Percentiles rank a stretch among this genome's conserved stretches.
These are phyloP conservation scores for Fraxinus floribunda DNA, from an alignment of 305 asterid genomes.

Conservation along the genomic window DNA sequence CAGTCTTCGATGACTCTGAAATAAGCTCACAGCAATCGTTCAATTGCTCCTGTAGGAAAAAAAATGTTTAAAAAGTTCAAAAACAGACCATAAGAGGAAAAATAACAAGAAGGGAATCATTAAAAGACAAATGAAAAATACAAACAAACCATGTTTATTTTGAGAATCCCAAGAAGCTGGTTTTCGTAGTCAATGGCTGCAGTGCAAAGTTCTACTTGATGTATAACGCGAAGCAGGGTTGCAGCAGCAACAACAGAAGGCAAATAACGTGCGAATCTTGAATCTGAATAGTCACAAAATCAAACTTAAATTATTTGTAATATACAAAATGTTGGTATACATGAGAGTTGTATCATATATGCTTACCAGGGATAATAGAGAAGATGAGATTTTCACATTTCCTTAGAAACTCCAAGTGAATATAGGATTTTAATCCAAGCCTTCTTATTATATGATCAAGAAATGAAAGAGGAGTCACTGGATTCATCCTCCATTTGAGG, in stretches of 20 bases:
- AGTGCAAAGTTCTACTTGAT: constrained; percentile 47
- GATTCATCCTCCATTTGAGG: constrained; percentile 90
- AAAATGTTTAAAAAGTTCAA: not conserved
- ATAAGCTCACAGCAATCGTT: constrained; percentile 19
- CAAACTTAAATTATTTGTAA: not conserved
- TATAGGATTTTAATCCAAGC: constrained; percentile 52
- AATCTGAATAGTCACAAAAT: constrained; percentile 45
- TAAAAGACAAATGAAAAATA: not conserved
- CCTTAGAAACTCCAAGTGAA: constrained; percentile 62
- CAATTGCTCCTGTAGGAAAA: constrained; percentile 34
- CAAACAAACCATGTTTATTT: constrained; percentile 55
- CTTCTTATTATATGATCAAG: constrained; percentile 72
- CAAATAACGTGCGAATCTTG: constrained; percentile 52
- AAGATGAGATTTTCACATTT: constrained; percentile 61
- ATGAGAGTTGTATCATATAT: not conserved
- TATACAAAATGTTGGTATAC: not conserved
- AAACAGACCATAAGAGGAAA: not conserved
- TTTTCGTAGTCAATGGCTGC: constrained; percentile 52
- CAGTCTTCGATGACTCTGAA: not conserved
- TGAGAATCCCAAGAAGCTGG: constrained; percentile 69
- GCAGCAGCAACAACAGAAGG: constrained; percentile 87
- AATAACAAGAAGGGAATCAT: not conserved
- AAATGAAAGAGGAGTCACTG: constrained; percentile 84
- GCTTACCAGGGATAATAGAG: constrained; percentile 59
- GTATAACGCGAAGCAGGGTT: constrained; percentile 75